These are phyloP conservation scores for Gastrodia elata DNA, from an alignment of 106 monocot species.

Conservation along the genomic window DNA sequence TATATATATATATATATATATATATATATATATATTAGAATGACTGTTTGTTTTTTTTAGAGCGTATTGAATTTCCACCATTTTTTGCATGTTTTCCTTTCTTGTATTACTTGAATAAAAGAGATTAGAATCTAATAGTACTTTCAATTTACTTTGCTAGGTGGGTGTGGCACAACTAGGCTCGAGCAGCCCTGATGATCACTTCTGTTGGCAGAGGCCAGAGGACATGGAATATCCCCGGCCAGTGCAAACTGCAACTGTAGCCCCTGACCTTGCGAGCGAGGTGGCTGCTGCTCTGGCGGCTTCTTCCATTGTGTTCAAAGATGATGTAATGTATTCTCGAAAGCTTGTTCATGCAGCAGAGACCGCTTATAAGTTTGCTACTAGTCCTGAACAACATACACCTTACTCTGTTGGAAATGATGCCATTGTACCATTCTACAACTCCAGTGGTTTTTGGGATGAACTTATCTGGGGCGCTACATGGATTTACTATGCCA, in stretches of 20 bases:
- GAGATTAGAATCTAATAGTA: background rate
- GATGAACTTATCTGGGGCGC: slow-evolving; percentile 58
- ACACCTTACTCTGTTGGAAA: slow-evolving; percentile 21
- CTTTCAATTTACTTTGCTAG: background rate
- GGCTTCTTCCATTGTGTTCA: slow-evolving; percentile 39
- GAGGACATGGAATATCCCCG: slow-evolving; percentile 49
- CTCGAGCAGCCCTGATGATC: slow-evolving; percentile 35
- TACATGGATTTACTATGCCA: slow-evolving; percentile 52
- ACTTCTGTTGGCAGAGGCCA: slow-evolving; percentile 47
- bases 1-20: background rate
- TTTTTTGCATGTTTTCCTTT: background rate
- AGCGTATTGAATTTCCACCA: background rate
- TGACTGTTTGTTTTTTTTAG: background rate
- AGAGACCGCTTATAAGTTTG: slow-evolving; percentile 28
- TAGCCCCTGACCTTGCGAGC: slow-evolving; percentile 34
- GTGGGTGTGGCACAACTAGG: slow-evolving; percentile 25
- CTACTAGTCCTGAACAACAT: slow-evolving; percentile 8
- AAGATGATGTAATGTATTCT: slow-evolving; percentile 27
- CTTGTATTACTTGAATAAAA: background rate
- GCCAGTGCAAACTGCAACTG: slow-evolving; percentile 10
- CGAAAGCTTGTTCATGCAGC: slow-evolving; percentile 33
- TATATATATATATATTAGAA: background rate
- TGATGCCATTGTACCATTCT: slow-evolving; percentile 19
- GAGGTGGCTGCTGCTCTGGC: slow-evolving; percentile 38
- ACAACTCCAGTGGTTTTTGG: slow-evolving; percentile 52